These are phyloP conservation scores for Chernovozyma sophiae-reginae DNA, from an alignment of 1,139 yeast genomes.

Conservation along the genomic window DNA sequence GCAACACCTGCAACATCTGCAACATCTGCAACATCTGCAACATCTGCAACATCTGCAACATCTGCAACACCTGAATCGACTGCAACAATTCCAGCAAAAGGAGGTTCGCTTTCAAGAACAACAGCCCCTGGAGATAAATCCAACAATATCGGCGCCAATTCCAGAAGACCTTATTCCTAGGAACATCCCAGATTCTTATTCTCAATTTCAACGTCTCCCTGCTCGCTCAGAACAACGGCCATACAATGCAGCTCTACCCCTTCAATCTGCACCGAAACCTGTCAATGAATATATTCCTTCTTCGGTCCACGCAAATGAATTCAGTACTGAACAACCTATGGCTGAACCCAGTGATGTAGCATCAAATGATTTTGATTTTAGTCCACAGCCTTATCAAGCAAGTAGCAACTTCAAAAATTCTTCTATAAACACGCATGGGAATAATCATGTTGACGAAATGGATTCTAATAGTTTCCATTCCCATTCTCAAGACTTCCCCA, in stretches of 20 bases:
- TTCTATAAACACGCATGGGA: conserved; percentile 1
- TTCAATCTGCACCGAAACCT: no score
- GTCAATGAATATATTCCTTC: no score
- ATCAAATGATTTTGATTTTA: conserved; percentile 13
- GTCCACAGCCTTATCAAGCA: conserved; percentile 10
- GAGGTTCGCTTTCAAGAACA: no score
- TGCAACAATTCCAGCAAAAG: no score
- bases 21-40: not conserved
- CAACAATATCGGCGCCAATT: not conserved
- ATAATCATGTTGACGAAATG: not conserved
- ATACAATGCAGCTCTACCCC: not conserved
- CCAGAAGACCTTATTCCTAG: not conserved
- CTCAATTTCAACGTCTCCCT: not conserved
- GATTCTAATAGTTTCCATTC: not conserved
- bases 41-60: not conserved
- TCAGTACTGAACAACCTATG: no score
- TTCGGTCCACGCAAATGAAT: no score
- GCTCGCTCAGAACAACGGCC: not conserved
- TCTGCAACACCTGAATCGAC: no score
- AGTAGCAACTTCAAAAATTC: conserved; percentile 30
- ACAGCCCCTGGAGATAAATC: not conserved
- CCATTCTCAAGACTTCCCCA: not conserved
- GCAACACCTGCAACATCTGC: not conserved
- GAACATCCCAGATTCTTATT: not conserved
- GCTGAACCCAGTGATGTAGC: not conserved